phyloP scores from a whole-genome alignment of 441 rosid genomes.

The Rhodomyrtus psidioides region DNA sequence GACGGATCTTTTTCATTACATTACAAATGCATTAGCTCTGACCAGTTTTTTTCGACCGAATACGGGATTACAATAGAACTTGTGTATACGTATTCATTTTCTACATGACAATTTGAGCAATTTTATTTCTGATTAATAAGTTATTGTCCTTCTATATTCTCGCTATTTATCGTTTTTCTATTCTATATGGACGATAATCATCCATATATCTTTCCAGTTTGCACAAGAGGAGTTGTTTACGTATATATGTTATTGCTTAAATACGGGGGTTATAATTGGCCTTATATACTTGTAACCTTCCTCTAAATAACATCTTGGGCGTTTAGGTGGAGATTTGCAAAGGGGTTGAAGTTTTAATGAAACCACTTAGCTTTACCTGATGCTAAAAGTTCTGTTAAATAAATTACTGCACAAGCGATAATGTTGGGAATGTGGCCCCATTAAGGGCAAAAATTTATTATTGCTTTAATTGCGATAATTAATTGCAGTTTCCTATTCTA shows the following conservation, averaged over 20 bases:
- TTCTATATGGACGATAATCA: background rate
- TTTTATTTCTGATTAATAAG: background rate
- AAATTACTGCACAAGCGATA: background rate
- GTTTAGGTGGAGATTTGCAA: background rate
- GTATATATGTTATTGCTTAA: fast-evolving
- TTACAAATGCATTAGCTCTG: background rate
- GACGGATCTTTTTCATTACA: background rate
- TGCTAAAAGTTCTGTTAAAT: background rate
- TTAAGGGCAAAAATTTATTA: too few species aligned
- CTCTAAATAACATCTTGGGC: background rate
- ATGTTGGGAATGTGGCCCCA: too few species aligned
- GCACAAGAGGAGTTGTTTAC: background rate
- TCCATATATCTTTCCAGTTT: background rate
- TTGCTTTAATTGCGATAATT: too few species aligned
- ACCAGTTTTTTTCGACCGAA: background rate
- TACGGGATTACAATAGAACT: background rate
- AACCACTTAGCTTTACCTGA: background rate
- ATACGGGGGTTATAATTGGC: background rate
- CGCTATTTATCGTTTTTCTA: background rate
- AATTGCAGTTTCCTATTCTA: too few species aligned
- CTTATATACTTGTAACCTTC: background rate
- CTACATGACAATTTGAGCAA: background rate
- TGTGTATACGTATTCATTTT: background rate
- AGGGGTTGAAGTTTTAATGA: background rate
- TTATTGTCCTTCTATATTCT: background rate